Evolutionary conservation across 352 stramenopile species (phyloP), one percentile per base, ranked within the genome.

Genomic region (Pythium rhizo-oryzae): DNA sequence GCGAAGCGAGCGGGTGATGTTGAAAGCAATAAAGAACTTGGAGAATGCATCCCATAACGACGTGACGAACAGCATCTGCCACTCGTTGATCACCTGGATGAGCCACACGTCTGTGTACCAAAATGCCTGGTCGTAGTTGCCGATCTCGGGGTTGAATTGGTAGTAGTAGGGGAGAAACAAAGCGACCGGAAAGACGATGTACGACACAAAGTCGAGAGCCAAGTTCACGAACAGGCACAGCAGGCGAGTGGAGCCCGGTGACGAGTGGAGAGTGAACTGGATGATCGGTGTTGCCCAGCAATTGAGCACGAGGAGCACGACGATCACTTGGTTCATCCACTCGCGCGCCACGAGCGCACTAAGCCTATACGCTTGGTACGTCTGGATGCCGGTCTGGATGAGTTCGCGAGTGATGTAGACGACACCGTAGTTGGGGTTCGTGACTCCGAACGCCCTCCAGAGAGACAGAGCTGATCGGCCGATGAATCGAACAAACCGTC

Each of bases 91-190:
- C 12, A 72, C 47, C 18, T 69, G 55, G 55, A 78, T 69, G 25
- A 78, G 54, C 63, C 62, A 75, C 21, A 59, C 30, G 24, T 80
- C 70, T 5, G 60, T 69, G 51, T 76, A 80, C 50, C 55, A 72
- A 9, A 60, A 65, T 0, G 8, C 15, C 18, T 56, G 59, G 7
- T 58, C 35, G 39, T 67, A 77, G 23, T 72, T 65, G 15, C 63
- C 63, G 4, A 52, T 8, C 6, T 7, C 15, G 0, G 23, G 35
- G 44, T 77, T 15, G 39, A 71, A 75, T 12, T 67, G 41, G 2
- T 41, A n/a, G 12, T 47, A 49, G 56, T 77, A 80, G n/a, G 66
- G 74, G 16, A 69, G 8, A 9, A 76, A 57, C 2, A 80, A 55
- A 33, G 56, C 62, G 18, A 53, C 21, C 1, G 74, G 66, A 24